Percentiles rank a stretch among this genome's conserved stretches.
These are phyloP conservation scores for Urtica urens DNA, from an alignment of 306 rosid genomes.

Conservation along the genomic window DNA sequence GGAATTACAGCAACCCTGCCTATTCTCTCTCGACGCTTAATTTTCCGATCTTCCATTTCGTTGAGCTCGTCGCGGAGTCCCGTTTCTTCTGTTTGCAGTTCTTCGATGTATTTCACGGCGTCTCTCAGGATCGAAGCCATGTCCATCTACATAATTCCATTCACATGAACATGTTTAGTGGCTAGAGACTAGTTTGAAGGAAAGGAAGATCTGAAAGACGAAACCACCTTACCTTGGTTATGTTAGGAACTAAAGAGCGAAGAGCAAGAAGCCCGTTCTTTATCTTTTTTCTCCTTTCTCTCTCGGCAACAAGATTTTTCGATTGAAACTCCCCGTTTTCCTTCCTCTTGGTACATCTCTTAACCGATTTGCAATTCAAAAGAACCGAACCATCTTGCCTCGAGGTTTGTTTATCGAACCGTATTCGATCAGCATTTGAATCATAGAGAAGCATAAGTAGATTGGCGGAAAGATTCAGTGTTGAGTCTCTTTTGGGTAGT, in stretches of 20 bases:
- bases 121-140: constrained; percentile 51
- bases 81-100: constrained; percentile 33
- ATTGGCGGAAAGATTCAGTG: no score
- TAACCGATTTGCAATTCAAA: constrained; percentile 22
- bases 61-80: constrained; percentile 39
- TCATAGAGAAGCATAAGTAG: no score
- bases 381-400: constrained; percentile 18
- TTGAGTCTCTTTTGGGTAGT: constrained; percentile 15
- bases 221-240: constrained; percentile 93
- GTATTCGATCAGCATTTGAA: constrained; percentile 10
- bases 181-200: no score
- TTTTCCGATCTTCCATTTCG: constrained; percentile 29
- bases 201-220: no score
- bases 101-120: constrained; percentile 56
- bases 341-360: constrained; percentile 17
- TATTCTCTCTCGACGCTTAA: constrained; percentile 17
- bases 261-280: constrained; percentile 38
- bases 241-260: constrained; percentile 74
- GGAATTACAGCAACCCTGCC: constrained; percentile 18
- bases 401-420: constrained; percentile 16
- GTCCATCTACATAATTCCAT: constrained; percentile 56
- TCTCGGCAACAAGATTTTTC: constrained; percentile 64
- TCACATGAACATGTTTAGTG: no score
- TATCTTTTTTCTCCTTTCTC: constrained; percentile 69
- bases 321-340: constrained; percentile 30